Base-by-base conservation (phyloP, 116 monocot species). In the Iris pallida region DNA sequence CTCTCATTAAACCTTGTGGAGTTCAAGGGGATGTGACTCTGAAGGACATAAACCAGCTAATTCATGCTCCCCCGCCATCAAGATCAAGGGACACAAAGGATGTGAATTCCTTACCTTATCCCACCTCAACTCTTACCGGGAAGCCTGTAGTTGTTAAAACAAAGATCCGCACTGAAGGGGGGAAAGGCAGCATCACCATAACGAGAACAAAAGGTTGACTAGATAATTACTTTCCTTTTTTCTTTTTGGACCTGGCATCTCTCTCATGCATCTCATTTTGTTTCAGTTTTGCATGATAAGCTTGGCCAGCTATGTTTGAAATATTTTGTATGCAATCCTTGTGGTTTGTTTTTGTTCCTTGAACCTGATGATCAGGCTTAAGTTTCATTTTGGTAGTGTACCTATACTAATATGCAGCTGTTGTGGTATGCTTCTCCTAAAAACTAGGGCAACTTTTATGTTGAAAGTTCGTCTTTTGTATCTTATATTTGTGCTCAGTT, bases 151-250 rank as follows among this genome's bases (percentile, higher is more conserved):
- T 93, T 41, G 84, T 76, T 46, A 89, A 89, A 73, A 93, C 86
- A n/a, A 93, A 84, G 56, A 93, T 93, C 75, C 84, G 76, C 65
- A 93, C 89, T 9, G 84, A 93, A 69, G 90, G 93, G 8, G 93
- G 94, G 3, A 90, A 76, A 65, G 94, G 94, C 30, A 94, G 94
- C 78, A 94, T 94, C 55, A 94, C 94, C 41, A 94, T 94, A 53
- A 80, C 80, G 80, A 80, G 90, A 76, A 94, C 94, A 52, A 94
- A 78, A 71, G 90, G 90, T 11, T 94, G 81, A 88, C 10, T 62
- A 20, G 20, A 57, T 20, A 60, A 30, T 15, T 30, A 30, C 41
- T 56, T 60, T 40, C 20, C 20, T 16, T 61, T 61, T 13, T 61
- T 61, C 13, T 68, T 53, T 53, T 20, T 47, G 51, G 51, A 46